Percentiles rank a stretch among this genome's conserved stretches.
Conservation (phyloP, 805 yeast species). For the Teunomyces panamensis region DNA sequence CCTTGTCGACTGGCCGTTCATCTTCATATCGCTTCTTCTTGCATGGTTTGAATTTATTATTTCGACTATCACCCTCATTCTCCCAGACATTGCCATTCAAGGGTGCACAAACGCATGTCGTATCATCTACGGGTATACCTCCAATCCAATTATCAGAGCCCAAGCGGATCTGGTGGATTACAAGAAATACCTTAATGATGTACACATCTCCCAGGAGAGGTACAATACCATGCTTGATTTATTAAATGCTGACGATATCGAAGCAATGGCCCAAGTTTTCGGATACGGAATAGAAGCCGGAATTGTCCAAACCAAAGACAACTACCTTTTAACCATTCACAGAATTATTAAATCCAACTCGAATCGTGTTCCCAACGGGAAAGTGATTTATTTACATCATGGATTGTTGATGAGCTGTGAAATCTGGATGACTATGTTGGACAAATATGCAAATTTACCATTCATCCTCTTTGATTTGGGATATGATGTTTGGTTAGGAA, state of each 20-base stretch:
- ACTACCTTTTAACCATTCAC: slow-evolving; percentile 73
- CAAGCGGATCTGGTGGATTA: slow-evolving; percentile 15
- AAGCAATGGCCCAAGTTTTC: slow-evolving; percentile 62
- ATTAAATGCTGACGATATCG: slow-evolving; percentile 51
- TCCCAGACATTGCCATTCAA: slow-evolving; percentile 44
- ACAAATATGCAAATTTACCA: slow-evolving; percentile 52
- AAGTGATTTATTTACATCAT: slow-evolving; percentile 82
- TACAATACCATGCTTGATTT: slow-evolving; percentile 35
- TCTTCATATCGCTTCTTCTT: slow-evolving; percentile 40
- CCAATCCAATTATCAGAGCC: slow-evolving; percentile 20
- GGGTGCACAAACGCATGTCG: slow-evolving; percentile 29
- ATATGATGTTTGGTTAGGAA: slow-evolving; percentile 93
- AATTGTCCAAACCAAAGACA: slow-evolving; percentile 73
- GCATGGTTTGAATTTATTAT: slow-evolving; percentile 50
- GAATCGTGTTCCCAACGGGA: slow-evolving; percentile 15
- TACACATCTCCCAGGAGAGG: slow-evolving; percentile 16
- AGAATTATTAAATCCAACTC: slow-evolving; percentile 45
- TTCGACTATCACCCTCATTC: slow-evolving; percentile 41
- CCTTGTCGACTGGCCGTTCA: slow-evolving; percentile 48
- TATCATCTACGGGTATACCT: slow-evolving; percentile 24
- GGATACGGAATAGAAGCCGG: slow-evolving; percentile 76
- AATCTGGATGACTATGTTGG: slow-evolving; percentile 55
- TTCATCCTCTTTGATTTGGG: slow-evolving; percentile 75
- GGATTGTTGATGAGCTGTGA: slow-evolving; percentile 90
- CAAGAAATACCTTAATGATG: slow-evolving; percentile 19